phyloP scores from a whole-genome alignment of 2,329 filamentous ascomycete genomes.

The Aphanocladium album region DNA sequence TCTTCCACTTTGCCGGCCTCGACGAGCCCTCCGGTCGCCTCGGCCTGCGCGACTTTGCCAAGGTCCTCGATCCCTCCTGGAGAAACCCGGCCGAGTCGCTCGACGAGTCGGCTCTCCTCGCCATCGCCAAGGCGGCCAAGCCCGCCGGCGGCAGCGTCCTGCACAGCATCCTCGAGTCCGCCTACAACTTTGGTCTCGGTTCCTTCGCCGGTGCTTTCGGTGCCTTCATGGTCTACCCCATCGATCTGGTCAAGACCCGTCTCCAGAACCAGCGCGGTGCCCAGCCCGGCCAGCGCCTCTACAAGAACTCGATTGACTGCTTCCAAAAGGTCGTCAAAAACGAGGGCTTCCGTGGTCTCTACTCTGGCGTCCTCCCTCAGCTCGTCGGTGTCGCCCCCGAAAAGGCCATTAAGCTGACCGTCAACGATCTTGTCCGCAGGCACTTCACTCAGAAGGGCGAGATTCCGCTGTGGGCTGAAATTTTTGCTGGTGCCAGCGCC shows the following conservation, averaged over 20 bases:
- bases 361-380: constrained; percentile 92
- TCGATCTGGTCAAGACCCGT: constrained; percentile 96
- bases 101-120: constrained; percentile 35
- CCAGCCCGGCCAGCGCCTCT: constrained; percentile 78
- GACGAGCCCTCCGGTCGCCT: constrained; percentile 85
- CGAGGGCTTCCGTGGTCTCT: constrained; percentile 83
- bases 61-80: constrained; percentile 93
- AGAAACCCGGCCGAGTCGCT: constrained; percentile 54
- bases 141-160: constrained; percentile 39
- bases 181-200: constrained; percentile 85
- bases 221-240: constrained; percentile 99
- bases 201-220: constrained; percentile 92
- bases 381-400: constrained; percentile 97
- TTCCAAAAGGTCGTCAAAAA: constrained; percentile 89
- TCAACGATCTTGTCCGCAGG: constrained; percentile 86
- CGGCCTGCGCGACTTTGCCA: constrained; percentile 78
- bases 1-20: constrained; percentile 96
- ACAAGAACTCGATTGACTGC: constrained; percentile 97
- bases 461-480: constrained; percentile 67
- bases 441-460: constrained; percentile 69
- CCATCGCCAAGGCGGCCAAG: constrained; percentile 32
- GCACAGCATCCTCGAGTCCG: constrained; percentile 59
- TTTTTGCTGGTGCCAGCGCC: constrained; percentile 82
- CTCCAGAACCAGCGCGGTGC: constrained; percentile 93
- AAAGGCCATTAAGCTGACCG: constrained; percentile 98